phyloP scores from a whole-genome alignment of 108 stramenopile genomes.

The Schizochytrium sp. region DNA sequence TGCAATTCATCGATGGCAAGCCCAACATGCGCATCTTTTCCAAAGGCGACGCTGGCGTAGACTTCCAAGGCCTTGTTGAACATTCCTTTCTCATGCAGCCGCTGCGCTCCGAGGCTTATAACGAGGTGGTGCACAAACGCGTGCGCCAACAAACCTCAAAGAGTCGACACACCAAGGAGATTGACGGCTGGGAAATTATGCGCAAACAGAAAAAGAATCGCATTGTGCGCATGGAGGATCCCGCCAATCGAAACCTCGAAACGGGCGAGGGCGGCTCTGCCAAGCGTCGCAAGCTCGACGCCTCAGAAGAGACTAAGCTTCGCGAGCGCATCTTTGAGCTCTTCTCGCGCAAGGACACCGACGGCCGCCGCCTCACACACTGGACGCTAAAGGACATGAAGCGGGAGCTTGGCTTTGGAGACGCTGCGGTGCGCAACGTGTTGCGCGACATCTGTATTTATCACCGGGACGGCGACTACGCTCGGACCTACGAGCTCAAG shows the following conservation, averaged over 20 bases:
- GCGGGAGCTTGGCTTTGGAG: not conserved
- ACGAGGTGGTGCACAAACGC: not conserved
- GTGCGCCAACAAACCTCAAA: not conserved
- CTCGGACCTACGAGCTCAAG: slow-evolving; percentile 1
- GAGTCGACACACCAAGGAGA: not conserved
- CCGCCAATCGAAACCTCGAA: not conserved
- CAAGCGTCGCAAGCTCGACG: not conserved
- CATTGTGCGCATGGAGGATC: not conserved
- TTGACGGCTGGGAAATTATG: not conserved
- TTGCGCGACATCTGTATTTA: not conserved
- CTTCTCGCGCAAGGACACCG: not conserved
- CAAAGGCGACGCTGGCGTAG: not conserved
- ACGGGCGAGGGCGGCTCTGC: not conserved
- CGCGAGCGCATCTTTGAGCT: not conserved
- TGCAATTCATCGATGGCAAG: not conserved
- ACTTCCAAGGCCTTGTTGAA: not conserved
- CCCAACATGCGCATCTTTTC: not conserved
- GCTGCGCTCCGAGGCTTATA: not conserved
- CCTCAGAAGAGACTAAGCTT: not conserved
- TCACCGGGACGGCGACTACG: not conserved
- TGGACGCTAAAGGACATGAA: not conserved
- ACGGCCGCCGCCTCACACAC: not conserved
- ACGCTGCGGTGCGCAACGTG: not conserved
- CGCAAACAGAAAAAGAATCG: not conserved
- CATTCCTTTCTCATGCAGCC: slow-evolving; percentile 13